These are phyloP conservation scores for Alopecurus myosuroides DNA, from an alignment of 176 grass and related monocot species.

Conservation along the genomic window DNA sequence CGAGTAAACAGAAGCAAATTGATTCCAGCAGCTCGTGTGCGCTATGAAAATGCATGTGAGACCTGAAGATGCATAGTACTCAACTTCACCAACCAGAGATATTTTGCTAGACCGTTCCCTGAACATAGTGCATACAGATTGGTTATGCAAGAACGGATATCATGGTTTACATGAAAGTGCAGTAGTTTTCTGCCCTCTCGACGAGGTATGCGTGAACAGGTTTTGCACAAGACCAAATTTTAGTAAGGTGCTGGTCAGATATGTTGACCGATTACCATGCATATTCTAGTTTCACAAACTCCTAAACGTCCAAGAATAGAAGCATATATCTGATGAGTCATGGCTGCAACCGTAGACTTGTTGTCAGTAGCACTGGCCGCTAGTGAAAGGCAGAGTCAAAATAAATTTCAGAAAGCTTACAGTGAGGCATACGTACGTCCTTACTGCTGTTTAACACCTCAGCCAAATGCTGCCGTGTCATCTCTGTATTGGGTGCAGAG, in stretches of 20 bases:
- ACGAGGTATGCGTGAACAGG: not conserved
- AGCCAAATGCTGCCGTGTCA: not conserved
- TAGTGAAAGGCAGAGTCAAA: not conserved
- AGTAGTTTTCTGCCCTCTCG: not conserved
- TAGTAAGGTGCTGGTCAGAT: not conserved
- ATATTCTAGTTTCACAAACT: not conserved
- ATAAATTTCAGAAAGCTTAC: not conserved
- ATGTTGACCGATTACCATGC: not conserved
- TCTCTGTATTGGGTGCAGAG: not conserved
- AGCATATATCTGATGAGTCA: not conserved
- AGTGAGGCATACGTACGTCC: not conserved
- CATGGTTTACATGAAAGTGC: not conserved
- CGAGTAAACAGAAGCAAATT: not conserved
- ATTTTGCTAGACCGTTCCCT: not conserved
- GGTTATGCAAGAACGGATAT: not conserved
- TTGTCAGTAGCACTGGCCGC: not conserved
- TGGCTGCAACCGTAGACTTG: not conserved
- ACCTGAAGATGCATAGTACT: not conserved
- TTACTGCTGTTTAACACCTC: not conserved
- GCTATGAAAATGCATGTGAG: not conserved
- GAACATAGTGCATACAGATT: not conserved
- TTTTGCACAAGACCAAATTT: not conserved
- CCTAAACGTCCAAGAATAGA: not conserved
- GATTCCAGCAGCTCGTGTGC: not conserved
- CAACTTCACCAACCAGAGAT: not conserved